phyloP scores from a whole-genome alignment of 139 green algal genomes.

The Closterium sp. region DNA sequence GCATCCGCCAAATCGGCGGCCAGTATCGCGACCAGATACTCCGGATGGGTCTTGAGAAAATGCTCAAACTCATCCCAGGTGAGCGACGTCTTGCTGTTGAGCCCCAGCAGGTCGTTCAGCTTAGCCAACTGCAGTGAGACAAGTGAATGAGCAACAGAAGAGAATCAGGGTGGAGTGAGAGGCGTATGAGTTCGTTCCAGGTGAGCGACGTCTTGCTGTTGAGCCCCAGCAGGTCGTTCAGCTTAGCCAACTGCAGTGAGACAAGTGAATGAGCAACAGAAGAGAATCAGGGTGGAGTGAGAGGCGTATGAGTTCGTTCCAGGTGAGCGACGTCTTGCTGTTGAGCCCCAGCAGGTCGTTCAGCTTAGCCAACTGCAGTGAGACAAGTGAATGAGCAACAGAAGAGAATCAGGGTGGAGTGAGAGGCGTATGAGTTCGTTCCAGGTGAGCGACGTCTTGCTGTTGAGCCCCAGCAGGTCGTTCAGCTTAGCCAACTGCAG shows the following conservation, averaged over 20 bases:
- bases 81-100: neutral
- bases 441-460: neutral
- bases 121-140: neutral
- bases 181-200: too few relatives aligned
- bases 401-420: too few relatives aligned
- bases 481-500: neutral
- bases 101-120: neutral
- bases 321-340: neutral
- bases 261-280: too few relatives aligned
- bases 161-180: too few relatives aligned
- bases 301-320: too few relatives aligned
- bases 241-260: neutral
- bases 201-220: neutral
- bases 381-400: too few relatives aligned
- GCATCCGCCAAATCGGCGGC: neutral
- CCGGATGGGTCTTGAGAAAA: neutral
- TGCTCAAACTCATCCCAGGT: neutral
- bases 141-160: too few relatives aligned
- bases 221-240: neutral
- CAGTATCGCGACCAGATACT: neutral
- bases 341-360: neutral
- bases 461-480: neutral
- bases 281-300: too few relatives aligned
- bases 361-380: neutral
- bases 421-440: too few relatives aligned